Conservation (phyloP, 1,284 basidiomycete species). For the Fistulinella cinereoalba region DNA sequence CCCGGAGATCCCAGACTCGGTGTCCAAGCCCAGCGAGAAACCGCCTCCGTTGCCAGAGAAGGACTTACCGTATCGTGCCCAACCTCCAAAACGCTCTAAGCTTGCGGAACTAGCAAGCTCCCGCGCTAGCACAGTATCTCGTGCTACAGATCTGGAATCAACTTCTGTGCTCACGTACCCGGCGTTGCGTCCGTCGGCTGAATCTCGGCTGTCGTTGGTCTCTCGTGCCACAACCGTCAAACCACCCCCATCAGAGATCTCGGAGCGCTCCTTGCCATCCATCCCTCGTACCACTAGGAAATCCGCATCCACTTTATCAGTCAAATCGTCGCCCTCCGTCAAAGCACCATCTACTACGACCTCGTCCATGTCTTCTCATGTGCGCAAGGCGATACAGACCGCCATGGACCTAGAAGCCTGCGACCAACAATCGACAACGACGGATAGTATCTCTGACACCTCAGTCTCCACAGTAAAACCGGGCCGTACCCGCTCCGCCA, state of each 20-base stretch:
- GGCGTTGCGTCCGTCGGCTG: conserved; percentile 56
- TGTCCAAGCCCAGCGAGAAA: conserved; percentile 44
- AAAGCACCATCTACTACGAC: conserved; percentile 31
- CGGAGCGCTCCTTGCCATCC: conserved; percentile 12
- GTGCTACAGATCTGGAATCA: conserved; percentile 41
- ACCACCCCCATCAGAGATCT: conserved; percentile 16
- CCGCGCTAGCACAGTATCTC: conserved; percentile 45
- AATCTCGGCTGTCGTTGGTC: conserved; percentile 46
- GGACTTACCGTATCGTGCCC: conserved; percentile 15
- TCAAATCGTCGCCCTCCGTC: conserved; percentile 21
- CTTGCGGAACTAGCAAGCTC: conserved; percentile 62
- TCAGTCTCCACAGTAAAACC: conserved; percentile 25
- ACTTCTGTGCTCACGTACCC: conserved; percentile 67
- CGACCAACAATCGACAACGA: conserved; percentile 13
- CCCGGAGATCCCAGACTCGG: conserved; percentile 55
- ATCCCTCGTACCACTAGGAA: conserved; percentile 16
- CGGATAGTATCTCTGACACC: conserved; percentile 19
- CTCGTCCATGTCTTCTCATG: conserved; percentile 54
- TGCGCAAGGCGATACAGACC: conserved; percentile 59
- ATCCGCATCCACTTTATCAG: conserved; percentile 13
- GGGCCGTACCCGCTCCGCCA: conserved; percentile 8
- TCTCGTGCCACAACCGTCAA: conserved; percentile 20
- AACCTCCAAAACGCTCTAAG: conserved; percentile 50
- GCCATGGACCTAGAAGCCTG: conserved; percentile 47
- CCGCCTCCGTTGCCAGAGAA: conserved; percentile 26